Conservation (phyloP, 306 rosid species). For the Bauhinia variegata region DNA sequence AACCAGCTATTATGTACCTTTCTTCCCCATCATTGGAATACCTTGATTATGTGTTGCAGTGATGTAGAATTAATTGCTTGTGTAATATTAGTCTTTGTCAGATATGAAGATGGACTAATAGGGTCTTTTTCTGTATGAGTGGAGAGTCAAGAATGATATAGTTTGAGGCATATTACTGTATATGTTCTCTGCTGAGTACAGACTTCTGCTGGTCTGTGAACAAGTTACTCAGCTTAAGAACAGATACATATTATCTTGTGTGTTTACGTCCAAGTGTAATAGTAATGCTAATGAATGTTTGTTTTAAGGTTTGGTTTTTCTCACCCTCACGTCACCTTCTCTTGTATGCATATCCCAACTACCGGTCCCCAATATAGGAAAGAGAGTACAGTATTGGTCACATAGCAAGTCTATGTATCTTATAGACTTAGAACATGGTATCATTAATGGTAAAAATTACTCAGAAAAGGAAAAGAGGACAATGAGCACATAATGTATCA, state of each 20-base stretch:
- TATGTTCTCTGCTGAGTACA: neutral
- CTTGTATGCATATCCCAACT: neutral
- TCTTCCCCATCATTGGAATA: slow-evolving; percentile 85
- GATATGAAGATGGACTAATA: neutral
- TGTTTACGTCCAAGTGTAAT: neutral
- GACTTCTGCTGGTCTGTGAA: too few relatives aligned
- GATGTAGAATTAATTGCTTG: slow-evolving; percentile 15
- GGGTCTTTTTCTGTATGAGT: neutral
- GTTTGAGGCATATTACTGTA: neutral
- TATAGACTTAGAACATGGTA: neutral
- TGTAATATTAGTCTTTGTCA: slow-evolving; percentile 16
- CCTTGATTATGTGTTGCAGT: slow-evolving; percentile 51
- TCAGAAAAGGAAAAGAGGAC: neutral
- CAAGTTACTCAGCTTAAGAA: neutral
- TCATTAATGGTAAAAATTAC: neutral
- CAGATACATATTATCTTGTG: neutral
- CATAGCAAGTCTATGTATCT: neutral
- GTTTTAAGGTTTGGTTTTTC: neutral
- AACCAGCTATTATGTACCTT: slow-evolving; percentile 67
- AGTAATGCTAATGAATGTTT: neutral
- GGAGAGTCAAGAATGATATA: neutral
- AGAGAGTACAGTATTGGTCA: too few relatives aligned
- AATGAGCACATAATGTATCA: neutral
- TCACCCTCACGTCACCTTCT: neutral
- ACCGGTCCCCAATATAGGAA: too few relatives aligned